Base-by-base conservation (phyloP, 805 yeast genomes). In the Kurtzmaniella fragi region DNA sequence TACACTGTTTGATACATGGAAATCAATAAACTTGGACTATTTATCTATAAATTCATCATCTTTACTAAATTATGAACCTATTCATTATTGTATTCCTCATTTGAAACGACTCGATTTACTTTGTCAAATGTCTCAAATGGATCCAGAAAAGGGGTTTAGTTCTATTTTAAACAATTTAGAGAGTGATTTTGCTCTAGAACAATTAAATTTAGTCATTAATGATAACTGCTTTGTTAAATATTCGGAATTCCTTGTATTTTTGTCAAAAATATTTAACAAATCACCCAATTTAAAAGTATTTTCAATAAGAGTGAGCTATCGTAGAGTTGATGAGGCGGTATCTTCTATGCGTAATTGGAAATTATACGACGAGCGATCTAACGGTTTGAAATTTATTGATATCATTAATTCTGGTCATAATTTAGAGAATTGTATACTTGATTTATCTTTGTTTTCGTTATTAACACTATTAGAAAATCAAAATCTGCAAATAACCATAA, bases 1-100 rank as follows among this genome's bases (percentile, higher is more conserved):
- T 14, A 5, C 6, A 11, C 17, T 13, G 17, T 4, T 11, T 5
- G n/a, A 16, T 10, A 7, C 13, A 5, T 23, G 29, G 14, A 15
- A 14, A 14, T n/a, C 14, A 12, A 16, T 23, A 16, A 27, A 37
- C 2, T 36, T 52, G 3, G 26, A 32, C n/a, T 33, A 39, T 10
- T 42, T 60, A 15, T 42, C 57, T 6, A 37, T 57, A 9, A 52
- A 50, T 41, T 36, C 44, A 8, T 37, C 38, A 15, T 45, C 54
- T 1, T 38, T 54, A 8, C 27, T 46, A 2, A 43, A 46, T 30
- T 40, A 43, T 4, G 34, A 29, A 5, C 35, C 29, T 3, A 30
- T 40, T 14, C 12, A 23, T n/a, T 14, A 26, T 23, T 17, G 40
- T 1, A 10, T 48, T 14, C 27, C 38, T 12, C 37, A 37, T 11